phyloP scores from a whole-genome alignment of 768 basidiomycete genomes.

The Suillus clintonianus region DNA sequence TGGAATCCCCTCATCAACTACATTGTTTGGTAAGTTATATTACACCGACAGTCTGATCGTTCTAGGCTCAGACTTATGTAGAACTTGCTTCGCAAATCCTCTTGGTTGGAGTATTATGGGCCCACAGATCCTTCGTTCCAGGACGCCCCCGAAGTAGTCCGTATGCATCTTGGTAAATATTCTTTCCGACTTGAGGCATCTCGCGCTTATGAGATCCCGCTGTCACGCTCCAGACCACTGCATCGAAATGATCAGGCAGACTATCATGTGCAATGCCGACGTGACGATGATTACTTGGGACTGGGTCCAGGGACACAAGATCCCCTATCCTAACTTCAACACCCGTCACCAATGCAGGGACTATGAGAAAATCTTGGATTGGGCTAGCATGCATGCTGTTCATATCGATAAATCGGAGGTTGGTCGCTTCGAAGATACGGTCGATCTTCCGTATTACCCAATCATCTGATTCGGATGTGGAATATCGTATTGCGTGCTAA shows the following conservation, averaged over 20 bases:
- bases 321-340: neutral
- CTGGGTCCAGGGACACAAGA: conserved; percentile 6
- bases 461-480: neutral
- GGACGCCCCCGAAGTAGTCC: neutral
- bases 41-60: neutral
- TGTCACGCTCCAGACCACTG: conserved; percentile 4
- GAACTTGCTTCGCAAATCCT: conserved; percentile 10
- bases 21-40: conserved; percentile 5
- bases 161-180: conserved; percentile 9
- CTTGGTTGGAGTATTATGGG: conserved; percentile 5
- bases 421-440: neutral
- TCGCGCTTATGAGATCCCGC: neutral
- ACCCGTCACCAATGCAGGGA: conserved; percentile 1
- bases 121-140: conserved; percentile 5
- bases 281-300: conserved; percentile 10
- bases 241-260: conserved; percentile 9
- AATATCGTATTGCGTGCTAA: neutral
- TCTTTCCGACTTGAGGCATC: neutral
- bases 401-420: neutral
- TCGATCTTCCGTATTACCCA: neutral
- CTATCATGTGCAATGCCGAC: conserved; percentile 13
- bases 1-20: conserved; percentile 9
- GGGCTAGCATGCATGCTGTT: neutral
- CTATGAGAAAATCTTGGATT: neutral
- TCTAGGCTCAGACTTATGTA: neutral